Conservation (phyloP, 495 filamentous ascomycete species). For the Aspergillus haitiensis region DNA sequence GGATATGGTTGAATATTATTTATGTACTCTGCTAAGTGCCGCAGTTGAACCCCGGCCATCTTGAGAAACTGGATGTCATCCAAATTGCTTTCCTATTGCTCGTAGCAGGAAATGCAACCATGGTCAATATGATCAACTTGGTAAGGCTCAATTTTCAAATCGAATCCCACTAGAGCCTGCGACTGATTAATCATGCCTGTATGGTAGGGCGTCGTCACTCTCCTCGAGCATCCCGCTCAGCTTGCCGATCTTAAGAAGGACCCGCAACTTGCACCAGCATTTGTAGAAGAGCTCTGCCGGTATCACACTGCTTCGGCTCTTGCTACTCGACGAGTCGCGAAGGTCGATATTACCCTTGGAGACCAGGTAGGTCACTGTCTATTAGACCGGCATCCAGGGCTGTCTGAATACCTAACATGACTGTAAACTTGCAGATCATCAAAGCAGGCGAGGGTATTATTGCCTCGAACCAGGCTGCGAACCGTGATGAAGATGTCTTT, state of each 20-base stretch:
- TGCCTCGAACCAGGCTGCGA: slow-evolving; percentile 10
- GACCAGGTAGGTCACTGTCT: background rate
- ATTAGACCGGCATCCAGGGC: background rate
- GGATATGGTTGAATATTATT: background rate
- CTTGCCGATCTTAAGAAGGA: background rate
- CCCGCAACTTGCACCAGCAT: slow-evolving; percentile 1
- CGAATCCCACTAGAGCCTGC: background rate
- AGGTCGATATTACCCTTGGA: slow-evolving; percentile 5
- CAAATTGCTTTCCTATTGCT: slow-evolving; percentile 9
- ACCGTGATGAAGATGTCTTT: slow-evolving; percentile 9
- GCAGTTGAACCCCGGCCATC: slow-evolving; percentile 1
- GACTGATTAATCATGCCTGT: background rate
- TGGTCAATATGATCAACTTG: slow-evolving; percentile 10
- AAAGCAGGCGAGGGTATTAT: slow-evolving; percentile 12
- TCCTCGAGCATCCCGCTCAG: slow-evolving; percentile 3
- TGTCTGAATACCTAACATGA: background rate
- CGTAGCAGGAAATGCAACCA: slow-evolving; percentile 6
- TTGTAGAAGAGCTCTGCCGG: slow-evolving; percentile 10
- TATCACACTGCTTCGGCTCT: slow-evolving; percentile 8
- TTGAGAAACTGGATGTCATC: slow-evolving; percentile 8
- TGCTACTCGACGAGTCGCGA: slow-evolving; percentile 9
- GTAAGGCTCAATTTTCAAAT: background rate
- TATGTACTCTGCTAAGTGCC: background rate
- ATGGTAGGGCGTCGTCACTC: slow-evolving; percentile 8
- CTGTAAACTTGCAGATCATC: background rate